Evolutionary conservation across 73 alveolate genomes (phyloP), one percentile per base, ranked within the genome.

Genomic region (Paramecium octaurelia): DNA sequence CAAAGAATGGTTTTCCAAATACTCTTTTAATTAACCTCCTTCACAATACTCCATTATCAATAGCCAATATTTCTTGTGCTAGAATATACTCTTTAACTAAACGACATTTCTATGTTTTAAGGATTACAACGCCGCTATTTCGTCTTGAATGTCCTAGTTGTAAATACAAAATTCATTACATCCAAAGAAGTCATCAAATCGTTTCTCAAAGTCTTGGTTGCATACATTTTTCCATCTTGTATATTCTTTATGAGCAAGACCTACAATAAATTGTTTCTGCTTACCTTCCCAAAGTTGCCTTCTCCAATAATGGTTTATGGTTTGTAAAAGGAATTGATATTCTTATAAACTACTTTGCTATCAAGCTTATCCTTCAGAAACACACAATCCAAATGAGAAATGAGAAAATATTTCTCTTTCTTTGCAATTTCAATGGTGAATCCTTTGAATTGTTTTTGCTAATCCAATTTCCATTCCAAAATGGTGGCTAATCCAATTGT

Each of bases 31-130:
- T 27, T 27, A 64, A 24, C 84, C 84, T 14, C 84, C 84, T 64
- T 64, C 84, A 8, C 84, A 64, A 64, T 64, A 64, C 24, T 64
- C 84, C 84, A 64, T 64, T 64, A 64, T 34, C 27, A 64, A 64
- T 12, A 64, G 48, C 84, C 84, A 64, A 64, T 64, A 64, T 24
- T 64, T 31, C 46, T 64, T 64, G 29, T 64, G 84, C 9, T 14
- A 42, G 12, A 64, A 64, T 27, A 64, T 64, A 31, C 46, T 34
- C 21, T 64, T 64, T 12, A 64, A 34, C 46, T 27, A 14, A 12
- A 64, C 84, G 9, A 64, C 21, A 24, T 64, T 64, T 34, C 46
- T 11, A 64, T 64, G 84, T 27, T 64, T 27, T 27, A 64, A 34
- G 14, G 84, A 12, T 64, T 64, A 27, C 27, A 64, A 34, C 14